Base-by-base conservation (phyloP, 495 filamentous ascomycete genomes). In the Haplographium delicatum region DNA sequence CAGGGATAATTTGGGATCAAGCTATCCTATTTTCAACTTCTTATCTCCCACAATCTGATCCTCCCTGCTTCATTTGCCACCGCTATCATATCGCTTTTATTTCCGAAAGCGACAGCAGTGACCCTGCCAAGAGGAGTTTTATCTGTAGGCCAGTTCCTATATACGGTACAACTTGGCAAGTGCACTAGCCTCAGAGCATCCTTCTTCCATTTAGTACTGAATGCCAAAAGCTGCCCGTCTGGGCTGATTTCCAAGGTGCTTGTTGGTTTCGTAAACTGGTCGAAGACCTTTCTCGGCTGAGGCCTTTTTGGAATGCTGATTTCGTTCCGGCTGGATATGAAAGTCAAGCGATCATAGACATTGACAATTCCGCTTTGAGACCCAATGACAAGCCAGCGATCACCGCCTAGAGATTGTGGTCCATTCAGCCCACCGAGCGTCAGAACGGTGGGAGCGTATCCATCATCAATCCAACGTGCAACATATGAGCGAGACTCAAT, bases 141-240 rank as follows among this genome's bases (percentile, higher is more conserved):
- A 31, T 79, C 77, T 33, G 93, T 98, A 18, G 93, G 93, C 93
- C 93, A 98, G 67, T 98, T 97, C 59, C 80, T 81, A 73, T 93
- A 98, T 13, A 96, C 89, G 2, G 89, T 94, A 63, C 89, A 95
- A 51, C 79, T 86, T 1, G 91, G 91, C 57, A 98, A 69, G 66
- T 98, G 93, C 28, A 93, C 90, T 57, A 98, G 67, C 65, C 87
- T 73, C 63, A 98, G 62, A 1, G 89, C 87, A 72, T 97, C 89
- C 54, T 84, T 84, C 72, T 95, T 95, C 72, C 80, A 87, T 38
- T 77, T 77, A 65, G 86, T 91, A 15, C 80, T 85, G 72, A 96
- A 86, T 4, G 78, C 88, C 51, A 98, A 64, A 50, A 97, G 66
- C 68, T 97, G 94, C 7, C 89, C 88, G 67, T 96, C 91, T 0